phyloP scores from a whole-genome alignment of 352 stramenopile genomes.

The Achlya hypogyna region DNA sequence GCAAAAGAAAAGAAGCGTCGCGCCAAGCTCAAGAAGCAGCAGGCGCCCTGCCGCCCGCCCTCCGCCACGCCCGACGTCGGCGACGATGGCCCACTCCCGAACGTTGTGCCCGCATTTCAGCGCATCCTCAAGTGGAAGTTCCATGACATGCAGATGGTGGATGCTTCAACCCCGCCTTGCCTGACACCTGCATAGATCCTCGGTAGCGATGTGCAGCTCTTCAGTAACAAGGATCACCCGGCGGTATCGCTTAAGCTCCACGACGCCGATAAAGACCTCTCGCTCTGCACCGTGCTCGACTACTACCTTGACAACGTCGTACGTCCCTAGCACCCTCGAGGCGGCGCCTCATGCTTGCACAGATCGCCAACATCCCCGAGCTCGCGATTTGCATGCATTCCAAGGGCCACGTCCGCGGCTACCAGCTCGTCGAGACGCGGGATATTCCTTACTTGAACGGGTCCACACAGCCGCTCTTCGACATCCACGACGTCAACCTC shows the following conservation, averaged over 20 bases:
- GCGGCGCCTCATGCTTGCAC: background rate
- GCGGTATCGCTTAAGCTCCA: constrained; percentile 76
- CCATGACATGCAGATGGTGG: constrained; percentile 78
- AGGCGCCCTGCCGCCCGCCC: background rate
- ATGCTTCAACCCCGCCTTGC: background rate
- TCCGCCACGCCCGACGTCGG: background rate
- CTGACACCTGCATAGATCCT: constrained; percentile 36
- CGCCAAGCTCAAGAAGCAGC: constrained; percentile 29
- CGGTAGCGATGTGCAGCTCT: constrained; percentile 71
- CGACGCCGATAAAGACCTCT: constrained; percentile 81
- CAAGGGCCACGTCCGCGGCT: constrained; percentile 71
- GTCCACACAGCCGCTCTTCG: constrained; percentile 48
- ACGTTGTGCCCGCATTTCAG: constrained; percentile 43
- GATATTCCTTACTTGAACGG: constrained; percentile 78
- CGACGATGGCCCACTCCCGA: background rate
- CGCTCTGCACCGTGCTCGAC: constrained; percentile 67
- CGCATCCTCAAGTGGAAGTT: constrained; percentile 83
- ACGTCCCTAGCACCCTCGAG: background rate
- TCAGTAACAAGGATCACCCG: constrained; percentile 75
- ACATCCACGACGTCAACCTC: constrained; percentile 79
- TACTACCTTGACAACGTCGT: constrained; percentile 81
- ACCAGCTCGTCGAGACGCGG: constrained; percentile 74
- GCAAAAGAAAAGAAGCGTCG: constrained; percentile 26
- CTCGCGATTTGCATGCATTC: constrained; percentile 83
- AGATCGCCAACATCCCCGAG: constrained; percentile 78